Base-by-base conservation (phyloP, 2,329 filamentous ascomycete species). In the Colletotrichum simmondsii region DNA sequence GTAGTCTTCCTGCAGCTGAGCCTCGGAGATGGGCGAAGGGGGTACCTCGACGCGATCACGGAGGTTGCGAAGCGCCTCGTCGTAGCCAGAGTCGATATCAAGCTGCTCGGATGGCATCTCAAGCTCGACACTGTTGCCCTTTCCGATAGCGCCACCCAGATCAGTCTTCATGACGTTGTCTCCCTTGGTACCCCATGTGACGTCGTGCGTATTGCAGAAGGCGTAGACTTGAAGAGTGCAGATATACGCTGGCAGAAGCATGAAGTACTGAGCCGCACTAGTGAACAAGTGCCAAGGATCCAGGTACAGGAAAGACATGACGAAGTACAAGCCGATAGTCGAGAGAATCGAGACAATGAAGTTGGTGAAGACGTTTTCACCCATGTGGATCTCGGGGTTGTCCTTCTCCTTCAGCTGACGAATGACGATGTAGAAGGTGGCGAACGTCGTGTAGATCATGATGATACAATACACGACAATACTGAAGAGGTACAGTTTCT, bases 211-310 rank as follows among this genome's bases (percentile, higher is more conserved):
- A 85, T 99, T 99, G 87, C 97, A 98, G 84, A 99, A 99, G 56
- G 97, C 97, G 84, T 99, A 99, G 24, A 98, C 95, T 83, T 99
- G 97, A 2, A 99, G 89, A 0, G 95, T 98, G 86, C 97, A 98
- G 83, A 99, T 97, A 86, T 98, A 99, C 52, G 89, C 92, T 0
- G 97, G 97, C 46, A 99, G 88, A 30, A 99, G 91, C 59, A 95
- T 89, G 81, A 99, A 98, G 87, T 99, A 99, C 81, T 98, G 95
- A 0, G 88, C 90, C 0, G 94, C 92, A 0, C 93, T 96, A 14
- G 97, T 99, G 85, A 99, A 93, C 94, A 99, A 97, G 87, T 99
- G 97, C 97, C 97, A 99, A 0, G 97, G 97, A 77, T 99, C 97
- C 59, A 99, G 90, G 84, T 99, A 99, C 73, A 99, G 85, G 85